Percentiles rank a stretch among this genome's conserved stretches.
Conservation (phyloP, 768 basidiomycete species). For the Favolaschia claudopus region DNA sequence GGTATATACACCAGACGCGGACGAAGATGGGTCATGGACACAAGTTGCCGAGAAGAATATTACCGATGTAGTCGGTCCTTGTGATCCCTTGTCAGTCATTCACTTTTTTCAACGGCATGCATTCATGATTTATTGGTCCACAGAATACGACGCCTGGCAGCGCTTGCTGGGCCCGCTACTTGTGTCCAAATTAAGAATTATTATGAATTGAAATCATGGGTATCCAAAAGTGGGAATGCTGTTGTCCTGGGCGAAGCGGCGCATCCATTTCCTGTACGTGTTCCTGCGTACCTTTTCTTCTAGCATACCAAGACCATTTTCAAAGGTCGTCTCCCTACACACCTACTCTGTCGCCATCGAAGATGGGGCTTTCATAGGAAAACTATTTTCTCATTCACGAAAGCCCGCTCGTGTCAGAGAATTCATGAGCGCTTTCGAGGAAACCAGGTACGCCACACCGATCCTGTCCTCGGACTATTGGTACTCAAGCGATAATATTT, state of each 20-base stretch:
- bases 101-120: too few relatives aligned
- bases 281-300: background rate
- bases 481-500: too few relatives aligned
- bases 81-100: background rate
- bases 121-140: background rate
- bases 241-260: constrained; percentile 3
- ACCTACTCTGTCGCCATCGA: constrained; percentile 19
- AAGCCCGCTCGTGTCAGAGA: constrained; percentile 10
- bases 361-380: constrained; percentile 20
- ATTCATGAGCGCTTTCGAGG: constrained; percentile 16
- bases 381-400: constrained; percentile 21
- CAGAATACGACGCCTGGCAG: background rate
- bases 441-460: background rate
- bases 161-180: constrained; percentile 4
- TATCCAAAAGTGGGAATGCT: background rate
- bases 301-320: background rate
- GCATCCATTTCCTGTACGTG: constrained; percentile 2
- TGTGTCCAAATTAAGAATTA: background rate
- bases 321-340: constrained; percentile 11
- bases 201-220: background rate
- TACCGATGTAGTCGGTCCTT: background rate
- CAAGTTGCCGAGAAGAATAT: background rate
- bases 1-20: background rate
- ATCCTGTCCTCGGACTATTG: too few relatives aligned
- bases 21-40: background rate